Base-by-base conservation (phyloP, 2,329 filamentous ascomycete species). In the Cladosporium oxysporum region DNA sequence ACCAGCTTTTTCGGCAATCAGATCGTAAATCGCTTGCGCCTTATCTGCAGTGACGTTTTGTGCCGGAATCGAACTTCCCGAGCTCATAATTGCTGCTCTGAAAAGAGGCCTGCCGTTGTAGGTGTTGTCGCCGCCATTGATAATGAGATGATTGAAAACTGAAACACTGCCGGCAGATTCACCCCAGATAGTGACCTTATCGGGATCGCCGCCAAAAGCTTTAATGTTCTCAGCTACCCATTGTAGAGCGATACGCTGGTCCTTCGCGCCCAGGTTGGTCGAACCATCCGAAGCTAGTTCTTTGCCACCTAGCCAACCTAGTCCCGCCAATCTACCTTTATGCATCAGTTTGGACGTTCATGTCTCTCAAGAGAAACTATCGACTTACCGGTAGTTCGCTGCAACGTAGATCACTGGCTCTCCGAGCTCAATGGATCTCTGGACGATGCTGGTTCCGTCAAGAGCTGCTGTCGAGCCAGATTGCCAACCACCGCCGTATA, bases 81-180 rank as follows among this genome's bases (percentile, higher is more conserved):
- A 91, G 79, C 90, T 86, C 91, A 95, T 93, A 71, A 94, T 93
- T 29, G 82, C 91, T 1, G 82, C 91, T 29, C 89, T 86, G 84
- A 95, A 94, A 0, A 95, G 82, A 1, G 88, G 82, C 71, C 90
- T 87, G 62, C 88, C 90, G 2, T 93, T 92, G 80, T 93, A 93
- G 0, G 81, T 88, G 74, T 87, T 86, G 76, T 94, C 82, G 7
- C 91, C 91, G 37, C 87, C 85, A 70, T 91, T 92, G 12, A 93
- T 80, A 1, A 87, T 80, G 85, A 92, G 92, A 71, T 94, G 91
- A 72, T 93, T 86, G 14, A 76, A 62, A 18, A 67, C 63, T 4
- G 66, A 66, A 44, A 52, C 64, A 21, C 60, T 65, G 18, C 70
- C 70, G 18, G 70, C 70, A 66, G n/a, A n/a, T n/a, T n/a, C n/a